Evolutionary conservation across 73 alveolate genomes (phyloP), one percentile per base, ranked within the genome.

Genomic region (Paramecium octaurelia): DNA sequence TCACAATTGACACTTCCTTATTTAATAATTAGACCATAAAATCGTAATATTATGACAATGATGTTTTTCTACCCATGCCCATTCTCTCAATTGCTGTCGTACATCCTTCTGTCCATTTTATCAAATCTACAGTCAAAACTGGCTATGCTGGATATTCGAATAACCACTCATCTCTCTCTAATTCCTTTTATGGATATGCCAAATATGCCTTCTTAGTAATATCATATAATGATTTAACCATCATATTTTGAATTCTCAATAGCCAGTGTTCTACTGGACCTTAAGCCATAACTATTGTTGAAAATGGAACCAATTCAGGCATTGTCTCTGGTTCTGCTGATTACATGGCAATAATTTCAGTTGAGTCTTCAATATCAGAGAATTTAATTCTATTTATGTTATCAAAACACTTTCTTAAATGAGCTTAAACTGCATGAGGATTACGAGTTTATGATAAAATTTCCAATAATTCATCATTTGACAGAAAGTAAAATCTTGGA

Each of bases 261-360:
- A 98, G 94, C 99, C 99, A 98, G 88, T 97, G 98, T 87, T 98
- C 99, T n/a, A 98, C 99, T 92, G 97, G 96, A 86, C 99, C 99
- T 85, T 98, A 98, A 48, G 99, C 99, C 73, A 96, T 91, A 46
- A 98, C 99, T 14, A 97, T 86, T 48, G 92, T 97, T 20, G 97
- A 92, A 96, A 97, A 98, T 43, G 92, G 93, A 27, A 98, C 99
- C n/a, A 88, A 90, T 95, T 98, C 99, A 40, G 94, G 94, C 94
- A 71, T 71, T 0, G 88, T 89, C 27, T 89, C 94, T 38, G 96
- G 94, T 92, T 98, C 99, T 23, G 99, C 99, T 1, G 99, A 97
- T 69, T 92, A 93, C 99, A 98, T 97, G 21, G 98, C 99, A 10
- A 96, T 92, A 11, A 97, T 97, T 92, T 97, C 99, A 59, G 95